Evolutionary conservation across 2,329 filamentous ascomycete species (phyloP), one percentile per base, ranked within the genome.

Genomic region (Teratosphaeria pseudoeucalypti): DNA sequence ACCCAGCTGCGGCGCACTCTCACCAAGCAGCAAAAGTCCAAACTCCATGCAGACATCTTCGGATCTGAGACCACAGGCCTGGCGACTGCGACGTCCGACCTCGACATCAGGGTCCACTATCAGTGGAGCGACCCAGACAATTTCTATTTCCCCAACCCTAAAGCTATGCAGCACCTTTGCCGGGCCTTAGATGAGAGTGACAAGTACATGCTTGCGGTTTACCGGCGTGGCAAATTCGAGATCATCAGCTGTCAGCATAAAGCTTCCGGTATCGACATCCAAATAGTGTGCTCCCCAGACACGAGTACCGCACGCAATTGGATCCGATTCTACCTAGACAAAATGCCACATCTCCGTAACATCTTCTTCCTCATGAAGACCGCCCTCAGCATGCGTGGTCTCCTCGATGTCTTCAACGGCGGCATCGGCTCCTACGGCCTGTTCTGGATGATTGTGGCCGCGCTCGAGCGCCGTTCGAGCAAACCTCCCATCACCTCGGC

Each of bases 371-470:
- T 80, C 11, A 60, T 82, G 29, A 81, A 81, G 62, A 73, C 78
- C 56, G 72, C 77, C 16, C 72, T 86, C 49, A 75, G 81, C 57
- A 72, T 79, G 26, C 77, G 80, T 47, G 75, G 74, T 27, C 68
- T 85, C 2, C 75, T 76, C 34, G 77, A 80, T 57, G 74, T 78
- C 19, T 76, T 72, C 58, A 66, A 69, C 2, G 77, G 78, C n/a
- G 80, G 81, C 1, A 70, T 85, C 37, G 77, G 77, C 16, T 78
- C 81, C 0, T 83, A 85, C 65, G 73, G 77, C 12, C 71, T 84
- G 10, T 77, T 83, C 65, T 80, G 84, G 72, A 80, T 85, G 75
- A 70, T 85, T 19, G 78, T 81, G 14, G 80, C 81, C 5, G 77
- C 79, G 32, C 69, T 85, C 32, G 79, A 78, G 62, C 60, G 58